Evolutionary conservation across 352 stramenopile species (phyloP).

Genomic region (Phytophthora kernoviae): DNA sequence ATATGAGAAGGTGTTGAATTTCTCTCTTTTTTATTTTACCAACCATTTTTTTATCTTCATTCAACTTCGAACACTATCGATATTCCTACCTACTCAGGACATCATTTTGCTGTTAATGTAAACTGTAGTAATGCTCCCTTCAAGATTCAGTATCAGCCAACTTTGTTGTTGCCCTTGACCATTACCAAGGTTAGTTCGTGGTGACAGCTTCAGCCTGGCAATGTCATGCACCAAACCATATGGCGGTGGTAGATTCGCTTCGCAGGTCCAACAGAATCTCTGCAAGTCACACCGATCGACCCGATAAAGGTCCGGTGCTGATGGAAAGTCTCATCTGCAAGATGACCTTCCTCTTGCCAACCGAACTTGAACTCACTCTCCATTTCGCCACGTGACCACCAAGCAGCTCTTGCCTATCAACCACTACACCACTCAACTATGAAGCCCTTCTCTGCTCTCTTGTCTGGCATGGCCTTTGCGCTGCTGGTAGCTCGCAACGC

Average conservation of each 20-base stretch:
- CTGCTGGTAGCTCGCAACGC: slow-evolving; percentile 12
- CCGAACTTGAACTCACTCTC: slow-evolving; percentile 20
- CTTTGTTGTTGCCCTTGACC: no score
- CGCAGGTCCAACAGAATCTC: slow-evolving; percentile 14
- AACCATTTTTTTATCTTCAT: no score
- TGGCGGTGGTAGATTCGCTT: slow-evolving; percentile 14
- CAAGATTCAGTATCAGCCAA: no score
- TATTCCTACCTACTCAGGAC: no score
- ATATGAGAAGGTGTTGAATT: no score
- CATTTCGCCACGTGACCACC: slow-evolving; percentile 22
- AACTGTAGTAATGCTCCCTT: no score
- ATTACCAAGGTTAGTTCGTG: no score
- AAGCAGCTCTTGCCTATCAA: slow-evolving; percentile 1
- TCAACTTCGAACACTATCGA: no score
- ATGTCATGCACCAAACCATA: neutral
- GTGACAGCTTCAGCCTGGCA: no score
- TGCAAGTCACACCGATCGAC: slow-evolving; percentile 1
- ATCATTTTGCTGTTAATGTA: no score
- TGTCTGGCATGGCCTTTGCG: slow-evolving; percentile 8
- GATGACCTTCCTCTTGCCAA: neutral
- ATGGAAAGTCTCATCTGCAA: slow-evolving; percentile 1
- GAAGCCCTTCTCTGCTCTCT: slow-evolving; percentile 36
- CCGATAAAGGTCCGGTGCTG: neutral
- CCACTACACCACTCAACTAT: slow-evolving; percentile 25
- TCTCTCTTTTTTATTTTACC: no score